Evolutionary conservation across 345 rosid species (phyloP).

Genomic region (Melastoma malabathricum): DNA sequence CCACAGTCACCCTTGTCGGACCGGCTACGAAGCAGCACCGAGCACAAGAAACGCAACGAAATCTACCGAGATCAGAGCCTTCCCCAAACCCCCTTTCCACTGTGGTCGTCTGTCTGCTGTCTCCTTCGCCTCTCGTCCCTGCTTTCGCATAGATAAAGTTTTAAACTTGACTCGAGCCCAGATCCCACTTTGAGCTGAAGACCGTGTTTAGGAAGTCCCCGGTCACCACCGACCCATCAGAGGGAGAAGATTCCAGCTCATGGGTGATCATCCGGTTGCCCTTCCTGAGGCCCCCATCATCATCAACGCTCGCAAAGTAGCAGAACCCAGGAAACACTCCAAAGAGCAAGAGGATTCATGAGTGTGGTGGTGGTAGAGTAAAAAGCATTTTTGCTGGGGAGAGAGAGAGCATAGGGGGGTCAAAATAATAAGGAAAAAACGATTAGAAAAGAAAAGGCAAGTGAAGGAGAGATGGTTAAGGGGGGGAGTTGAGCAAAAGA

Average conservation of each 20-base stretch:
- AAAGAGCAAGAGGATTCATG: too few relatives aligned
- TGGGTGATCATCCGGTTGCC: too few relatives aligned
- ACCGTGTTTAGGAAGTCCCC: too few relatives aligned
- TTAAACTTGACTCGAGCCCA: slow-evolving; percentile 6
- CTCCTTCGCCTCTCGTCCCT: too few relatives aligned
- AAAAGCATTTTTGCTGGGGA: slow-evolving; percentile 1
- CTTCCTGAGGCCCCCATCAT: too few relatives aligned
- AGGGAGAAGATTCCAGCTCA: too few relatives aligned
- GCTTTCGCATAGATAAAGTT: not conserved
- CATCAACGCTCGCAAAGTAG: too few relatives aligned
- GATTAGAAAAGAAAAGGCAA: not conserved
- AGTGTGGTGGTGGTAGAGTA: not conserved
- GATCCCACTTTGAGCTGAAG: slow-evolving; percentile 5
- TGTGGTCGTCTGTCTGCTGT: too few relatives aligned
- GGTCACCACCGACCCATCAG: too few relatives aligned
- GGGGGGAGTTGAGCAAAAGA: too few relatives aligned
- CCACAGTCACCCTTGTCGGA: slow-evolving; percentile 28
- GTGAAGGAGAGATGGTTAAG: too few relatives aligned
- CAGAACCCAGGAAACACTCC: too few relatives aligned
- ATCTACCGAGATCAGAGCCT: slow-evolving; percentile 61
- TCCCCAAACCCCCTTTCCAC: slow-evolving; percentile 4
- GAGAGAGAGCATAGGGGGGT: not conserved
- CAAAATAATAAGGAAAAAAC: not conserved
- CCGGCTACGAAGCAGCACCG: slow-evolving; percentile 33
- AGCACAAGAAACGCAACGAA: slow-evolving; percentile 32